Evolutionary conservation across 331 rosid species (phyloP).

Genomic region (Erythrophleum ivorense): DNA sequence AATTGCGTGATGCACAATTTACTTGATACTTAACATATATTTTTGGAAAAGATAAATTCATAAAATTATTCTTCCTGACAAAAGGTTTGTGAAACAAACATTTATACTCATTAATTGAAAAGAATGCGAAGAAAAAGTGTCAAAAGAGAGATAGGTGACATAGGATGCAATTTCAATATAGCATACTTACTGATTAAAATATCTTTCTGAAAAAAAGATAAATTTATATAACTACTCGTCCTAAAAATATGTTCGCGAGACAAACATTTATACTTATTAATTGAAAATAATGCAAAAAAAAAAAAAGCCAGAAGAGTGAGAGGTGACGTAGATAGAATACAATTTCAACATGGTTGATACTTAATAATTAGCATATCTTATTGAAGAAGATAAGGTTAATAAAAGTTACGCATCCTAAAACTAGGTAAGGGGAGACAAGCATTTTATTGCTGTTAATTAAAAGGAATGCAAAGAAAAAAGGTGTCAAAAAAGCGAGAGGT

Average conservation of each 20-base stretch:
- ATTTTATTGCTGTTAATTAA: neutral
- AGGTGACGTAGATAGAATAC: too few relatives aligned
- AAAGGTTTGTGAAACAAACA: neutral
- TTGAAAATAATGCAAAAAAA: too few relatives aligned
- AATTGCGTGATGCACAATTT: too few relatives aligned
- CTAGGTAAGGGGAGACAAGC: neutral
- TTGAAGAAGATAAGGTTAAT: neutral
- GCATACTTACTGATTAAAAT: too few relatives aligned
- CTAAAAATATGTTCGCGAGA: neutral
- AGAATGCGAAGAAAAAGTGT: neutral
- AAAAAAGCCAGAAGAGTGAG: too few relatives aligned
- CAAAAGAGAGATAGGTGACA: slow-evolving; percentile 3
- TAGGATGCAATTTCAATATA: neutral
- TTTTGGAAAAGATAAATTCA: too few relatives aligned
- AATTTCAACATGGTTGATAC: too few relatives aligned
- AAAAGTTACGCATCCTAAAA: neutral
- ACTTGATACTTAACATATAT: too few relatives aligned
- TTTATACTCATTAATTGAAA: neutral
- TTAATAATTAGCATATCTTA: too few relatives aligned
- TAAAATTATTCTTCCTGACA: neutral
- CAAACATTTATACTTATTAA: neutral
- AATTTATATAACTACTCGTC: too few relatives aligned
- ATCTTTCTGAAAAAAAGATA: too few relatives aligned
- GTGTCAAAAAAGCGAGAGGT: neutral
- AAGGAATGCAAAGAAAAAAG: neutral